Conservation (phyloP, 2,329 filamentous ascomycete genomes). For the Alternaria conjuncta region DNA sequence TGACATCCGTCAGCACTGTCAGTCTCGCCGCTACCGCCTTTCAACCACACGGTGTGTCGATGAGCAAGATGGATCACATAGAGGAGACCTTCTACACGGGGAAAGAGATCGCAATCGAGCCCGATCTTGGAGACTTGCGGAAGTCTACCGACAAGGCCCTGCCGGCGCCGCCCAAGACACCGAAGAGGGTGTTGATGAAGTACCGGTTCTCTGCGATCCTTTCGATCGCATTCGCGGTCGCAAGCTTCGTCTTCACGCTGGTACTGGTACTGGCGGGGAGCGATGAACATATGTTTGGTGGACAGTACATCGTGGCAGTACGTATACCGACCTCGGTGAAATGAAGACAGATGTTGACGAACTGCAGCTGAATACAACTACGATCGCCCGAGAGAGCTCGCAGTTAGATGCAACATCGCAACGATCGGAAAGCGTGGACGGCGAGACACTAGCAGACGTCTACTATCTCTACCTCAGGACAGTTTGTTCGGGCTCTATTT, state of each 20-base stretch:
- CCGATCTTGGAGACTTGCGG: slow-evolving; percentile 30
- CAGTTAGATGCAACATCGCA: background rate
- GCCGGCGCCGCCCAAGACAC: slow-evolving; percentile 24
- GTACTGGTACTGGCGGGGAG: slow-evolving; percentile 26
- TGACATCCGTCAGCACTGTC: background rate
- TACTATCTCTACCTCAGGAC: slow-evolving; percentile 5
- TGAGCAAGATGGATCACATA: slow-evolving; percentile 1
- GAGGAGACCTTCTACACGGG: slow-evolving; percentile 10
- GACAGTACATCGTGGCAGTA: slow-evolving; percentile 28
- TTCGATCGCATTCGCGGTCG: slow-evolving; percentile 15
- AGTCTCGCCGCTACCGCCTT: background rate
- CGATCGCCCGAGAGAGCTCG: background rate
- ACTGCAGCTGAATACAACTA: background rate
- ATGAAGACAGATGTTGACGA: background rate
- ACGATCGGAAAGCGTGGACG: too few relatives aligned
- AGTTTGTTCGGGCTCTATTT: background rate
- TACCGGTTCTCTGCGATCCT: slow-evolving; percentile 29
- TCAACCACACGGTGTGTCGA: background rate
- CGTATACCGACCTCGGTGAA: background rate
- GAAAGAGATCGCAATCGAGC: slow-evolving; percentile 20
- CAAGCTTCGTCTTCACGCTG: slow-evolving; percentile 23
- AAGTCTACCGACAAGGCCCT: slow-evolving; percentile 27
- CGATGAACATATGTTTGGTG: slow-evolving; percentile 14
- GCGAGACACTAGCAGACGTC: background rate
- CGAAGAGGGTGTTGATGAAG: slow-evolving; percentile 25